Evolutionary conservation across 345 rosid genomes (phyloP), one percentile per base, ranked within the genome.

Genomic region (Noccaea bulbosa): DNA sequence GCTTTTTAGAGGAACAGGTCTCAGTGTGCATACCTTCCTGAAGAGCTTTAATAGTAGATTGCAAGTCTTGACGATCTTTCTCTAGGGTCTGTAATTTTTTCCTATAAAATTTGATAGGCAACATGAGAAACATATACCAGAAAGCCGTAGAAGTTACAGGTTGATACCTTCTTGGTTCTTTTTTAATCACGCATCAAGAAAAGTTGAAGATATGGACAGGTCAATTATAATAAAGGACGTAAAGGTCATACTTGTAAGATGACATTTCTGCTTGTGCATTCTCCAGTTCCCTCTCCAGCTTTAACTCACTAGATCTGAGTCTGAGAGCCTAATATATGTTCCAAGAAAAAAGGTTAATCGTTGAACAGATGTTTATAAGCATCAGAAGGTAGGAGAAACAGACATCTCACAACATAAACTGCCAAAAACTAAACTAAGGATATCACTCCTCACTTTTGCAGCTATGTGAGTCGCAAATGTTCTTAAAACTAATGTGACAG

Each of bases 241-340:
- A 27, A 27, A 51, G 20, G 30, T 27, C 88, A 71, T 87, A 95
- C 99, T 79, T 92, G 87, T 68, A 83, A 11, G 86, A 78, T 70
- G 85, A 76, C 60, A 92, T 75, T 73, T 95, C 97, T 51, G 84
- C 81, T 62, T 86, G 89, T 50, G 90, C 83, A 54, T 82, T 85
- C 81, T 88, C 97, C 81, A 95, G 77, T 72, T 86, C 87, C 81
- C 96, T 88, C 84, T 88, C 98, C 83, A 95, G 83, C 87, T 88
- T 95, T 54, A 95, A 86, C 83, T 95, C 98, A 70, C 74, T 92
- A 37, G 98, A 95, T 77, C 99, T 83, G 58, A 95, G 83, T 80
- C 92, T 86, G 73, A 92, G 97, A 70, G 98, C 96, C 99, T 92
- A 67, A 77, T 22, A 60, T 67, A 52, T 72, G 37, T 72, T 10